Base-by-base conservation (phyloP, 139 green algal genomes). In the Edaphochlamys debaryana region DNA sequence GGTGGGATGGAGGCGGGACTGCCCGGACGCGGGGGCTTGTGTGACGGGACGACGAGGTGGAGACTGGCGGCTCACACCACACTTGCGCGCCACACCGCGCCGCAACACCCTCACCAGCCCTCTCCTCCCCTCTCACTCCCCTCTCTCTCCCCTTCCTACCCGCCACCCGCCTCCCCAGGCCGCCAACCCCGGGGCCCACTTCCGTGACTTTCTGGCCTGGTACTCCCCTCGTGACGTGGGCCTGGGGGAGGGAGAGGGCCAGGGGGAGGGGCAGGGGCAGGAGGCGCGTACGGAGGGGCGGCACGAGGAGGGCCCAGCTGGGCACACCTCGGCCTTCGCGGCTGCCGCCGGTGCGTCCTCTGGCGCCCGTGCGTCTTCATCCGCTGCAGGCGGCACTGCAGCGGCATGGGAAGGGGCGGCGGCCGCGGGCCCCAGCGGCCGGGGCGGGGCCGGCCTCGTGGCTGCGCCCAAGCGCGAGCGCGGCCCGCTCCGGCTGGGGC, bases 121-220 rank as follows among this genome's bases (percentile, higher is more conserved):
- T n/a, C n/a, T n/a, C n/a, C n/a, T n/a, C n/a, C n/a, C n/a, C n/a
- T n/a, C n/a, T n/a, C n/a, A n/a, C n/a, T n/a, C n/a, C n/a, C n/a
- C n/a, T n/a, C n/a, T n/a, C n/a, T n/a, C n/a, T n/a, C n/a, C 68
- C 29, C 42, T 36, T 27, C 32, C 54, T 30, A 2, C 20, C 40
- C 52, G 15, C 20, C 30, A 6, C 60, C 29, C 30, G 17, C 60
- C 30, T 25, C 27, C 27, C 36, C 75, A 81, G 75, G 96, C 96
- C 7, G 96, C 95, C 64, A 98, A 98, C 85, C 94, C 94, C 17
- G 91, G 92, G 9, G 89, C 86, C 60, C 77, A 87, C 30, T 88
- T 98, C 30, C 89, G 79, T 13, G 95, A 98, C 70, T 98, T 98
- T 82, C 70, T 98, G 56, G 74, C 90, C n/a, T 98, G 95, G 95